A percentile compares a stretch with the other conserved stretches of the same genome.
phyloP scores from a whole-genome alignment of 129 eudicot genomes.

The Lonicera japonica region DNA sequence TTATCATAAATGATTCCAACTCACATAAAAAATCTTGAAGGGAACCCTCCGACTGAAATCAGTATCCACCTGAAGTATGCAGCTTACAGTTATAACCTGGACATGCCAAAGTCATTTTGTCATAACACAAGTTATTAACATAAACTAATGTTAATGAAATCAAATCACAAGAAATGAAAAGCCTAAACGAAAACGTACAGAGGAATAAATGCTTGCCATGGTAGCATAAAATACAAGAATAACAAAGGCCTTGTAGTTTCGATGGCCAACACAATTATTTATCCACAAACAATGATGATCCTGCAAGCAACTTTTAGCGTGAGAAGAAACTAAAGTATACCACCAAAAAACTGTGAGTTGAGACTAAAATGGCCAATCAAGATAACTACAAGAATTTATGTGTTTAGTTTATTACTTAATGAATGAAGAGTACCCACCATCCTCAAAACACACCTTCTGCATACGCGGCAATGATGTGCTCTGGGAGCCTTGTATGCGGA shows the following conservation, averaged over 20 bases:
- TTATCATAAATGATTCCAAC: slow-evolving; percentile 13
- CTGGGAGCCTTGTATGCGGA: slow-evolving; percentile 67
- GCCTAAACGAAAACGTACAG: slow-evolving; percentile 23
- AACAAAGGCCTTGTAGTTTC: slow-evolving; percentile 70
- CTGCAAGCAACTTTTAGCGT: slow-evolving; percentile 25
- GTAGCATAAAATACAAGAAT: slow-evolving; percentile 55
- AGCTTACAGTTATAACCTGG: slow-evolving; percentile 41
- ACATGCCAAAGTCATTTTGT: slow-evolving; percentile 10
- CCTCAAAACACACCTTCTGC: slow-evolving; percentile 72
- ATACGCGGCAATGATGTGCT: slow-evolving; percentile 86
- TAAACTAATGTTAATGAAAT: not conserved
- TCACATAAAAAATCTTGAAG: slow-evolving; percentile 67
- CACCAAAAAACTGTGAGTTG: not conserved
- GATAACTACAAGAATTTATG: not conserved
- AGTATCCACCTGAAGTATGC: slow-evolving; percentile 58
- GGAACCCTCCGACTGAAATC: slow-evolving; percentile 25
- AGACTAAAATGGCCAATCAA: not conserved
- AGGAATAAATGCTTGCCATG: slow-evolving; percentile 48
- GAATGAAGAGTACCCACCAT: slow-evolving; percentile 51
- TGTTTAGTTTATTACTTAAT: not conserved
- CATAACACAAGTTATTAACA: not conserved
- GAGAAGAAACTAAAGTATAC: not conserved
- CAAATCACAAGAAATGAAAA: slow-evolving; percentile 1
- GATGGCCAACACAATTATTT: slow-evolving; percentile 80
- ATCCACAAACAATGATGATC: slow-evolving; percentile 92